A percentile compares a stretch with the other conserved stretches of the same genome.
Evolutionary conservation across 768 basidiomycete genomes (phyloP).

Genomic region (Pleurotus giganteus): DNA sequence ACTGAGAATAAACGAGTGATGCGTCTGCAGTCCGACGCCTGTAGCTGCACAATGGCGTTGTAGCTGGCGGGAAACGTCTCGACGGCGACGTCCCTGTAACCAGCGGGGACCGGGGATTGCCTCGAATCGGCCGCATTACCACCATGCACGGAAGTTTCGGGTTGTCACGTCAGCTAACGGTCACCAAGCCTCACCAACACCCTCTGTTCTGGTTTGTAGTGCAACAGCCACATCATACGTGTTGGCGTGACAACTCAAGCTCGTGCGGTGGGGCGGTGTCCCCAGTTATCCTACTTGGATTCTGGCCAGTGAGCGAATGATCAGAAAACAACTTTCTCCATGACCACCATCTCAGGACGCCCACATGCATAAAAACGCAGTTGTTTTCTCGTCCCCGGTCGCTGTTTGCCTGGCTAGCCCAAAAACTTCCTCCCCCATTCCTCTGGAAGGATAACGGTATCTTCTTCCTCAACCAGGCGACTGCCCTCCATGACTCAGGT

Average conservation of each 20-base stretch:
- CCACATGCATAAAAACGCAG: background rate
- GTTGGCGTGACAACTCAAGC: conserved; percentile 5
- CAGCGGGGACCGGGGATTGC: no score
- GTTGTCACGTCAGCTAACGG: background rate
- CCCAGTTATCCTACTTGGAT: background rate
- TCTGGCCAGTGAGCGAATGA: background rate
- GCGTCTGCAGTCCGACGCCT: no score
- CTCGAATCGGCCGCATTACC: background rate
- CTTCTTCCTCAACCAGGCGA: background rate
- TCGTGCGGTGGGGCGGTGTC: background rate
- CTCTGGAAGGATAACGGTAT: background rate
- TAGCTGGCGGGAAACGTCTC: no score
- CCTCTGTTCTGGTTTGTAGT: background rate
- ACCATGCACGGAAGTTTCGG: conserved; percentile 1
- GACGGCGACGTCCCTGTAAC: no score
- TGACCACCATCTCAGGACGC: background rate
- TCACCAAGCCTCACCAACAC: background rate
- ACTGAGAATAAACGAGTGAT: no score
- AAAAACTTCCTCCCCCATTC: background rate
- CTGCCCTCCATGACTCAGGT: conserved; percentile 6
- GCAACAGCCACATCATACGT: background rate
- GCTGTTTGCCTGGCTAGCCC: conserved; percentile 7
- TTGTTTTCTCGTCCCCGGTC: background rate
- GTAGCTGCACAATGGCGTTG: no score
- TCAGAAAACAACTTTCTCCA: background rate